These are phyloP conservation scores for Phragmites australis DNA, from an alignment of 176 grass and related monocot species.

Conservation along the genomic window DNA sequence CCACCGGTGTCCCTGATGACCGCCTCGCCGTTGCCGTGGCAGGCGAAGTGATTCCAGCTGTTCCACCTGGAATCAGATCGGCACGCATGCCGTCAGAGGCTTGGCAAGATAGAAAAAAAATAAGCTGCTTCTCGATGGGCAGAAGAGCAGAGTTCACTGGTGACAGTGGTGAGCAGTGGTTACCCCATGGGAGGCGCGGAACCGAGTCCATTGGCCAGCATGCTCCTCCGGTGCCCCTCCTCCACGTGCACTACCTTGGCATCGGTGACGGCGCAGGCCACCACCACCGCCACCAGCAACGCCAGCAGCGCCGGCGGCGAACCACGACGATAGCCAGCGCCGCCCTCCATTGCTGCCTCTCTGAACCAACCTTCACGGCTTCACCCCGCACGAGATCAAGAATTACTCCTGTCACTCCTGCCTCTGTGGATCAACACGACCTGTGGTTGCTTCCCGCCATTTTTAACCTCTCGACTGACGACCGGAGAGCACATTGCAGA, in stretches of 20 bases:
- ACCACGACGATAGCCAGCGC: too few relatives aligned
- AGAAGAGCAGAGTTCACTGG: background rate
- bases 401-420: background rate
- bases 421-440: constrained; percentile 12
- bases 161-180: background rate
- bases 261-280: background rate
- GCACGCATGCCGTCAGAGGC: background rate
- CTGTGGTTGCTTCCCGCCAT: background rate
- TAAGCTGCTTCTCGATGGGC: background rate
- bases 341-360: background rate
- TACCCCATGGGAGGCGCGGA: constrained; percentile 88
- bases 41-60: constrained; percentile 92
- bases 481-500: background rate
- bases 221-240: constrained; percentile 56
- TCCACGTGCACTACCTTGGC: constrained; percentile 46
- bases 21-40: constrained; percentile 59
- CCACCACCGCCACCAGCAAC: background rate
- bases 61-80: constrained; percentile 55
- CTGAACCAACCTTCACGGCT: background rate
- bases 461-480: background rate
- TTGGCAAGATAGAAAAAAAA: background rate
- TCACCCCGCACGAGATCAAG: background rate
- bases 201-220: constrained; percentile 80
- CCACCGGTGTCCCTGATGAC: constrained; percentile 78
- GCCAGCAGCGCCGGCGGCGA: constrained; percentile 17